These are phyloP conservation scores for Teratosphaeria pseudoeucalypti DNA, from an alignment of 2,329 filamentous ascomycete genomes.

Conservation along the genomic window DNA sequence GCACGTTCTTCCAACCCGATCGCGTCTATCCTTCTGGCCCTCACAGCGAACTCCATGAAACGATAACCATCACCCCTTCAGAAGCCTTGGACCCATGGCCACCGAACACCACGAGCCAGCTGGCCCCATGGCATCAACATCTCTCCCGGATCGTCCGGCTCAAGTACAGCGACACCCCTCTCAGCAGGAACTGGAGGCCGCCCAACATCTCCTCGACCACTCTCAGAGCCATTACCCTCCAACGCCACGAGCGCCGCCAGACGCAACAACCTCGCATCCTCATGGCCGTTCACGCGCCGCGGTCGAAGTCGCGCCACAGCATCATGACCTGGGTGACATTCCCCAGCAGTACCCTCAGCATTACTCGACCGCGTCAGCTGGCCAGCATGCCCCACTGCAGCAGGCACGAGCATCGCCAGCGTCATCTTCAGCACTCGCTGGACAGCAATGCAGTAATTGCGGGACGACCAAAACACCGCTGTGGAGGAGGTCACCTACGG, in stretches of 20 bases:
- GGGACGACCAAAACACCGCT: conserved; percentile 86
- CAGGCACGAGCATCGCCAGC: neutral
- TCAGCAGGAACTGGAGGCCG: conserved; percentile 41
- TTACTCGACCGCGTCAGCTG: neutral
- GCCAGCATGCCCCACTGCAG: neutral
- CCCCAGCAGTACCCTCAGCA: conserved; percentile 4
- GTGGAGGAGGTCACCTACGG: conserved; percentile 87
- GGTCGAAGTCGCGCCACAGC: neutral
- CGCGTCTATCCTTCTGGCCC: neutral
- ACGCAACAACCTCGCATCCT: conserved; percentile 1
- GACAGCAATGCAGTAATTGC: conserved; percentile 65
- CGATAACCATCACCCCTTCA: neutral
- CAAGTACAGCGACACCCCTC: conserved; percentile 22
- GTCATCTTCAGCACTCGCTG: conserved; percentile 35
- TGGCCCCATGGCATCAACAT: neutral
- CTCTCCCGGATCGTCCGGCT: neutral
- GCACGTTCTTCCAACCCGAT: neutral
- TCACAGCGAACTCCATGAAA: neutral
- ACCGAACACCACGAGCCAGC: neutral
- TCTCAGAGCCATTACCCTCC: conserved; percentile 24
- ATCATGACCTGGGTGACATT: conserved; percentile 7
- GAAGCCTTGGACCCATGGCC: neutral
- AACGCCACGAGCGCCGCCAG: conserved; percentile 4
- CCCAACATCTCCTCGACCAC: conserved; percentile 39
- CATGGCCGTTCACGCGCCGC: neutral